Evolutionary conservation across 2,329 filamentous ascomycete genomes (phyloP).

Genomic region (Pseudocercospora fuligena): DNA sequence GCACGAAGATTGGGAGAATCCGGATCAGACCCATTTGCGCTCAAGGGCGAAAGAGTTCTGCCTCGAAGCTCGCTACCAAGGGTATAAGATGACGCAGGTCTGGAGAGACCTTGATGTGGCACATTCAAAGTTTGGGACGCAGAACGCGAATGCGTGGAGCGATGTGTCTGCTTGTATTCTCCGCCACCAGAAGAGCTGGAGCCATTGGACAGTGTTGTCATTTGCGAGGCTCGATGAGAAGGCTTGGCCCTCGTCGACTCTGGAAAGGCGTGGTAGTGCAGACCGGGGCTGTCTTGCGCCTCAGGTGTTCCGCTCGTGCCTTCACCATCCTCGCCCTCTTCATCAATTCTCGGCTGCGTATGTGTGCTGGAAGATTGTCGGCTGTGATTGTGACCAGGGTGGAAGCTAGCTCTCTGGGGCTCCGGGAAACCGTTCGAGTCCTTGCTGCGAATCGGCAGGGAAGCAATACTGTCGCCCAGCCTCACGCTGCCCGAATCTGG

Average conservation of each 20-base stretch:
- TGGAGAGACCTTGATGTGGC: slow-evolving; percentile 48
- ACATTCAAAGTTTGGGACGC: slow-evolving; percentile 26
- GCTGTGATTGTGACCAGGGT: slow-evolving; percentile 21
- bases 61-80: slow-evolving; percentile 72
- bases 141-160: neutral
- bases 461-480: slow-evolving; percentile 23
- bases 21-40: slow-evolving; percentile 44
- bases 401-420: slow-evolving; percentile 12
- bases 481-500: slow-evolving; percentile 29
- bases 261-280: slow-evolving; percentile 57
- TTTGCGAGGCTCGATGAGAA: slow-evolving; percentile 38
- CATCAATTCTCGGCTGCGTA: slow-evolving; percentile 33
- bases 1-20: slow-evolving; percentile 50
- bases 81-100: slow-evolving; percentile 79
- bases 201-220: slow-evolving; percentile 36
- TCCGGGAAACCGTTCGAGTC: slow-evolving; percentile 22
- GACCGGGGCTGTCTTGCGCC: slow-evolving; percentile 46
- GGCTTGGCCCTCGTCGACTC: slow-evolving; percentile 37
- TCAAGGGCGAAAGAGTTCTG: slow-evolving; percentile 61
- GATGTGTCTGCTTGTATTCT: slow-evolving; percentile 23
- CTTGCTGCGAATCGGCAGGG: slow-evolving; percentile 30
- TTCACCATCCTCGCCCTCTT: slow-evolving; percentile 32
- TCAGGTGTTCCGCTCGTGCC: slow-evolving; percentile 26
- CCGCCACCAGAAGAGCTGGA: slow-evolving; percentile 35
- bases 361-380: slow-evolving; percentile 28